phyloP scores from a whole-genome alignment of 1,139 yeast species.

The Suhomyces wounanorum region DNA sequence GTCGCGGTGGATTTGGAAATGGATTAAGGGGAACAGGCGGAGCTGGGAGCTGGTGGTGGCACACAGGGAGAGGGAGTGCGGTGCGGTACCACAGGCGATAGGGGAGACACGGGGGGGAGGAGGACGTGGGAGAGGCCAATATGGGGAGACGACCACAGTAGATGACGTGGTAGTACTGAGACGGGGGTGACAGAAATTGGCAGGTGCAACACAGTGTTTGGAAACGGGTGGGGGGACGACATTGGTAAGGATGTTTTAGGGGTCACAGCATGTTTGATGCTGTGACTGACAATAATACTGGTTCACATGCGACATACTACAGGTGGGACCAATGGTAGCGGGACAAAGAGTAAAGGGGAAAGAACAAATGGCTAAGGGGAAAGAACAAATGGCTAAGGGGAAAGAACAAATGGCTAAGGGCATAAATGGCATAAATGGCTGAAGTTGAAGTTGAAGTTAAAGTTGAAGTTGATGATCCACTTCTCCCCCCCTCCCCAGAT shows the following conservation, averaged over 20 bases:
- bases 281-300: no score
- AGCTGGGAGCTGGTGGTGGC: neutral
- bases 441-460: no score
- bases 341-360: no score
- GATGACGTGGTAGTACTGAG: neutral
- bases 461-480: no score
- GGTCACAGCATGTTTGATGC: neutral
- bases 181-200: neutral
- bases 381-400: no score
- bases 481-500: no score
- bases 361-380: no score
- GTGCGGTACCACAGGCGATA: neutral
- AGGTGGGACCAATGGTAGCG: no score
- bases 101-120: neutral
- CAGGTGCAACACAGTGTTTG: neutral
- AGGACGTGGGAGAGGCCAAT: neutral
- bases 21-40: slow-evolving; percentile 1
- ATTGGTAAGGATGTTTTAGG: neutral
- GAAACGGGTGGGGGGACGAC: neutral
- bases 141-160: neutral
- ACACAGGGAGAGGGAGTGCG: neutral
- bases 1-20: neutral
- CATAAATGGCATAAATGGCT: no score
- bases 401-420: no score
- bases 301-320: no score